phyloP scores from a whole-genome alignment of 2,329 filamentous ascomycete species.

The Colletotrichum sp. region DNA sequence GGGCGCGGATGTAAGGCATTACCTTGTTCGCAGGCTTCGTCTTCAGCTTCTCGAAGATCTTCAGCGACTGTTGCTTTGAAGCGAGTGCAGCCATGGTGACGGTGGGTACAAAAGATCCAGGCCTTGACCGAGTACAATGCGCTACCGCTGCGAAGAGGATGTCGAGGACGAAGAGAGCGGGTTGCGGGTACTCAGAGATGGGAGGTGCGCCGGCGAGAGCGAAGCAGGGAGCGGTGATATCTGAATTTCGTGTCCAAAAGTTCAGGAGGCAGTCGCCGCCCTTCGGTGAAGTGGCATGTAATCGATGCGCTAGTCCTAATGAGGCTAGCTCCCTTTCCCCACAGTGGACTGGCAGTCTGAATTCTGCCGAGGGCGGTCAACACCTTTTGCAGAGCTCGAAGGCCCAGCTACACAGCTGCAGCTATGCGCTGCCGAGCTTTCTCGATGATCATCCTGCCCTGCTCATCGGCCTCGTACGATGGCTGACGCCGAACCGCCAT shows the following conservation, averaged over 20 bases:
- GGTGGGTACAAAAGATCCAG: not conserved
- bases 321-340: not conserved
- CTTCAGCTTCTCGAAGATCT: constrained; percentile 98
- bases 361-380: constrained; percentile 45
- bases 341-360: constrained; percentile 9
- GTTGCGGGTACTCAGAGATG: constrained; percentile 1
- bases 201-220: constrained; percentile 3
- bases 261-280: constrained; percentile 22
- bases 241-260: constrained; percentile 24
- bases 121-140: not conserved
- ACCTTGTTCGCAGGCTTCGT: constrained; percentile 95
- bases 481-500: constrained; percentile 45
- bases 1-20: constrained; percentile 30
- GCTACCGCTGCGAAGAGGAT: not conserved
- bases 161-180: not conserved
- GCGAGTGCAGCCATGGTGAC: constrained; percentile 71
- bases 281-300: constrained; percentile 24
- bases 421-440: constrained; percentile 1
- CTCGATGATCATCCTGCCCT: not conserved
- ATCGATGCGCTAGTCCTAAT: not conserved
- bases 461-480: constrained; percentile 30
- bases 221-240: constrained; percentile 15
- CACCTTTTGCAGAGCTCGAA: constrained; percentile 3
- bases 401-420: constrained; percentile 10
- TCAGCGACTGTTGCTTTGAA: constrained; percentile 92